Evolutionary conservation across 2,329 filamentous ascomycete species (phyloP), one percentile per base, ranked within the genome.

Genomic region (Phaeomoniella chlamydospora): DNA sequence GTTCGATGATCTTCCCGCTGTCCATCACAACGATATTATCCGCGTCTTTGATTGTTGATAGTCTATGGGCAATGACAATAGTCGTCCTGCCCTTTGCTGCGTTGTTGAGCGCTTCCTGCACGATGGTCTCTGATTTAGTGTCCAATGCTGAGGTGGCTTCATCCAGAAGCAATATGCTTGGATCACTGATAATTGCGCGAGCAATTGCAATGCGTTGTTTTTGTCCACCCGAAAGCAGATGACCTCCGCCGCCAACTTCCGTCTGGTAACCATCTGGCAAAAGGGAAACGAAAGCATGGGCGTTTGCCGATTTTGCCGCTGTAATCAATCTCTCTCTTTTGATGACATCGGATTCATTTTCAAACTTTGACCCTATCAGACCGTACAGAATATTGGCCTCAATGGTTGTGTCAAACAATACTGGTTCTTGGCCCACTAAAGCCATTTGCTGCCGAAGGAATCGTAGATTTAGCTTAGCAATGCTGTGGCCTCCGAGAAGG

Each of bases 171-270:
- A 92, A 67, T 49, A 92, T 67, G 61, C 81, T 84, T 1, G 83
- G 83, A 45, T 88, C 76, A 4, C 77, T 82, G 15, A 90, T 78
- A 36, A 88, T 70, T 18, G 81, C 81, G 43, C 81, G 66, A 3
- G 83, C 81, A 52, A 90, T 88, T 9, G 82, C 82, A 46, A 92
- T 84, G 43, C 87, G 79, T 57, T 94, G 87, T 54, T 90, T 88
- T 58, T 94, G 86, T n/a, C 86, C 86, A 52, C 87, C 86, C 35
- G 80, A 87, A 6, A 94, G 66, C 32, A 88, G 60, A 44, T 86
- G 83, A 6, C 83, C 85, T 41, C 82, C 72, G 55, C 88, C 81
- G 39, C 84, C 85, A n/a, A 92, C 82, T 44, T 84, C 73, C 0
- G 85, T 92, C 44, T 86, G 68, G 47, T 92, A 92, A 5, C 78